phyloP scores from a whole-genome alignment of 768 basidiomycete species.

The Tephrocybe sp. region DNA sequence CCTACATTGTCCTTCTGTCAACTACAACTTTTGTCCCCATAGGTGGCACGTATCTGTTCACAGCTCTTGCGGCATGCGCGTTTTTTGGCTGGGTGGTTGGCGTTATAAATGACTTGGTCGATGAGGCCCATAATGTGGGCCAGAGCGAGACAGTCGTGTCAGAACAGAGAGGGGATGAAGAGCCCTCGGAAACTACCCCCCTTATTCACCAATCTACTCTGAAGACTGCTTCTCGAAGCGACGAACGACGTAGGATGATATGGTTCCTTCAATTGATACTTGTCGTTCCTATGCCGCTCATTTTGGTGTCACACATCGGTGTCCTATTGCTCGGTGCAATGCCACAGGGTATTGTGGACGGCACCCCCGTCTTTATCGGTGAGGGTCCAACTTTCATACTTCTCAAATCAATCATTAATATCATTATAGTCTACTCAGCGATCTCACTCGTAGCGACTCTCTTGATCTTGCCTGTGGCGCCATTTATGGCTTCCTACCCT shows the following conservation, averaged over 20 bases:
- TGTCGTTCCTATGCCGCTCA: constrained; percentile 51
- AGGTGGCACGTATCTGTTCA: constrained; percentile 58
- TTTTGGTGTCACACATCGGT: constrained; percentile 52
- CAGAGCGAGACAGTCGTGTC: constrained; percentile 7
- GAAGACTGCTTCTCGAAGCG: background rate
- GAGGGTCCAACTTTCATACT: constrained; percentile 19
- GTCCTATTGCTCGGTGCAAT: constrained; percentile 46
- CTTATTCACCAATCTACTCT: constrained; percentile 32
- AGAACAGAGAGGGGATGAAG: constrained; percentile 29
- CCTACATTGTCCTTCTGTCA: constrained; percentile 55
- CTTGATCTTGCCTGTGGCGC: constrained; percentile 58
- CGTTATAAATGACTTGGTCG: constrained; percentile 28
- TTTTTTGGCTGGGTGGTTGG: constrained; percentile 44
- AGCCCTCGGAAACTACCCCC: constrained; percentile 58
- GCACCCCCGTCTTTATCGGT: constrained; percentile 52
- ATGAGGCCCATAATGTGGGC: constrained; percentile 9
- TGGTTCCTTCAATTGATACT: constrained; percentile 65
- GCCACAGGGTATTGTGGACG: constrained; percentile 64
- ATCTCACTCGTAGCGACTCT: constrained; percentile 48
- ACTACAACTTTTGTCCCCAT: constrained; percentile 48
- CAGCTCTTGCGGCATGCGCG: constrained; percentile 49
- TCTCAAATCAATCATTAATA: constrained; percentile 2
- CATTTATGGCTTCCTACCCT: constrained; percentile 43
- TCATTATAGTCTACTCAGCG: constrained; percentile 46
- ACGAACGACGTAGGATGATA: constrained; percentile 28